A percentile compares a stretch with the other conserved stretches of the same genome.
These are phyloP conservation scores for Hyphopichia fennica DNA, from an alignment of 1,139 yeast genomes.

Conservation along the genomic window DNA sequence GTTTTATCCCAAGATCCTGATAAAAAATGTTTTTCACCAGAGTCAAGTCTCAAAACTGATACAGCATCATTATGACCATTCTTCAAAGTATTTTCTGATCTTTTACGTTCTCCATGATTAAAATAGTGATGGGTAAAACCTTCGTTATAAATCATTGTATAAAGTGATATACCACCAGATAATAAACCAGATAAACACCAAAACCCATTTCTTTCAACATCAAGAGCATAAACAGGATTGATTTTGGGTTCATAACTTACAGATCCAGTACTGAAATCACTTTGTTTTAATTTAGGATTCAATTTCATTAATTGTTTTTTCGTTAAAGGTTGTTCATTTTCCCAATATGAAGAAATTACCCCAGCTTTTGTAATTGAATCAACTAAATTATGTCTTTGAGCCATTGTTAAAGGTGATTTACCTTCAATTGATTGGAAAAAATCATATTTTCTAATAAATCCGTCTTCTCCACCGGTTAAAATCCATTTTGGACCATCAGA, in stretches of 20 bases:
- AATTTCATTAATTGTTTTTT: conserved; percentile 35
- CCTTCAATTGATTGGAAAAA: conserved; percentile 85
- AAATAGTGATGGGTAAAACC: conserved; percentile 82
- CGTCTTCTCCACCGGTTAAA: conserved; percentile 96
- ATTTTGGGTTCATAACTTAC: conserved; percentile 61
- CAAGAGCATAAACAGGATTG: conserved; percentile 87
- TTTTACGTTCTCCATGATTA: conserved; percentile 30
- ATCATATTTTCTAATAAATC: conserved; percentile 87
- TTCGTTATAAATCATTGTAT: conserved; percentile 80
- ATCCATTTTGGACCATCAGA: conserved; percentile 85
- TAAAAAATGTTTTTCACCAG: conserved; percentile 58
- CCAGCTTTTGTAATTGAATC: conserved; percentile 88
- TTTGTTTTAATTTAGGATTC: conserved; percentile 45
- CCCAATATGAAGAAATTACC: conserved; percentile 85
- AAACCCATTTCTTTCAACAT: conserved; percentile 75
- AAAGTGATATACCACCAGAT: conserved; percentile 84
- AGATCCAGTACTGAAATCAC: conserved; percentile 43
- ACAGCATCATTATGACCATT: conserved; percentile 70
- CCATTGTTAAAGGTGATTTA: conserved; percentile 84
- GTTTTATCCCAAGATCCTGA: conserved; percentile 92
- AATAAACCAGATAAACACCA: conserved; percentile 86
- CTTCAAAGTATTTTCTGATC: conserved; percentile 6
- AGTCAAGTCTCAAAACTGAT: conserved; percentile 65
- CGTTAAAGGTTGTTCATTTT: conserved; percentile 82
- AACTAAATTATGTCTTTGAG: conserved; percentile 85